These are phyloP conservation scores for Rauvolfia tetraphylla DNA, from an alignment of 257 asterid genomes.

Conservation along the genomic window DNA sequence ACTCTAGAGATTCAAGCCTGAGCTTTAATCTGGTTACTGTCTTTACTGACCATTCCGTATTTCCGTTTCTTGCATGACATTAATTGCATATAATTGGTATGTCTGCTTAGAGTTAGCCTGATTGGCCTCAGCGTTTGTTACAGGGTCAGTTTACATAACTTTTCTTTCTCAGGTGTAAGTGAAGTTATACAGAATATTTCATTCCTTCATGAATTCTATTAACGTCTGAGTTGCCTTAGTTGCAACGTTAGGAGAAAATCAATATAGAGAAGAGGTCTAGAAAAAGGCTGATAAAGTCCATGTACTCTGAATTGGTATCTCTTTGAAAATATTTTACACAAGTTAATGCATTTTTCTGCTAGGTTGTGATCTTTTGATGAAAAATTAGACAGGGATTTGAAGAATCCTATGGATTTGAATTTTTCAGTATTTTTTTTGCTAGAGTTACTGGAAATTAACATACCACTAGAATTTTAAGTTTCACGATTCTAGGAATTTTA, in stretches of 20 bases:
- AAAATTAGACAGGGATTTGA: background rate
- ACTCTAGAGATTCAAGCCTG: background rate
- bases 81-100: background rate
- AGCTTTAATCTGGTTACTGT: background rate
- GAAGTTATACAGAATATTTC: background rate
- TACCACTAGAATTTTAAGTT: background rate
- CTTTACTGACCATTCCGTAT: background rate
- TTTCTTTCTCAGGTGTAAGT: no score
- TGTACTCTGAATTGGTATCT: background rate
- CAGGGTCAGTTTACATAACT: no score
- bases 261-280: background rate
- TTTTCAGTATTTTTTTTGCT: background rate
- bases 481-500: background rate
- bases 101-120: background rate
- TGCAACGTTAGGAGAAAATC: background rate
- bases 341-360: background rate
- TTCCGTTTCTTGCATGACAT: background rate
- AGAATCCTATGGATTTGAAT: background rate
- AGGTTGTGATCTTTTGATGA: background rate
- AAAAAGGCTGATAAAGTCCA: background rate
- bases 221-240: background rate
- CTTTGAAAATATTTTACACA: background rate
- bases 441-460: background rate
- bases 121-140: background rate
- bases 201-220: background rate